Evolutionary conservation across 2,329 filamentous ascomycete species (phyloP).

Genomic region (Aspergillus ochraceus): DNA sequence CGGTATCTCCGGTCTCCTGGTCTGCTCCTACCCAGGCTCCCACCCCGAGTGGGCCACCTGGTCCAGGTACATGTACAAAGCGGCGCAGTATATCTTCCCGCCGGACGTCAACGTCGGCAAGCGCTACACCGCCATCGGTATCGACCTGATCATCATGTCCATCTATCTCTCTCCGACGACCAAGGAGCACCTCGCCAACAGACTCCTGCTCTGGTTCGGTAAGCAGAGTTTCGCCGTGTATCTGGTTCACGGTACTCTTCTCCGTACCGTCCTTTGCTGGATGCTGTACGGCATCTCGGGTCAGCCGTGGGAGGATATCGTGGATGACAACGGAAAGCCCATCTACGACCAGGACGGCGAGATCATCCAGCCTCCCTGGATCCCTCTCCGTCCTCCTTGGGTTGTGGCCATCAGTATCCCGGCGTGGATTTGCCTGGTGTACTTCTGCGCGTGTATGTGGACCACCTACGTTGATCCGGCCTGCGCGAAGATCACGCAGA

Average conservation of each 20-base stretch:
- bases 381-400: slow-evolving; percentile 41
- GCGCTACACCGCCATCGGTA: slow-evolving; percentile 50
- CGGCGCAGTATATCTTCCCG: slow-evolving; percentile 49
- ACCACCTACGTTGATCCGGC: slow-evolving; percentile 53
- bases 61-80: slow-evolving; percentile 46
- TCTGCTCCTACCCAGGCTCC: slow-evolving; percentile 53
- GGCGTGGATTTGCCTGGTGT: slow-evolving; percentile 49
- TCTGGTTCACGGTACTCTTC: slow-evolving; percentile 54
- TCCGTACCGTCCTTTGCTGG: slow-evolving; percentile 53
- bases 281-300: slow-evolving; percentile 54
- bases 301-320: slow-evolving; percentile 44
- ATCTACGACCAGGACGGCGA: slow-evolving; percentile 23
- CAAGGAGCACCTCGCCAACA: slow-evolving; percentile 52
- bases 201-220: slow-evolving; percentile 55
- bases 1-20: slow-evolving; percentile 46
- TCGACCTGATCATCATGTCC: slow-evolving; percentile 52
- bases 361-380: slow-evolving; percentile 42
- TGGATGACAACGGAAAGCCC: slow-evolving; percentile 36
- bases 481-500: slow-evolving; percentile 50
- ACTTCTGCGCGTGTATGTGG: slow-evolving; percentile 52
- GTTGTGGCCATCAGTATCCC: slow-evolving; percentile 47
- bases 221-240: slow-evolving; percentile 58
- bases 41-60: slow-evolving; percentile 52
- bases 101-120: slow-evolving; percentile 44
- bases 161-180: slow-evolving; percentile 52